These are phyloP conservation scores for Saccharum hybrid DNA, from an alignment of 202 grass and related monocot genomes.

Conservation along the genomic window DNA sequence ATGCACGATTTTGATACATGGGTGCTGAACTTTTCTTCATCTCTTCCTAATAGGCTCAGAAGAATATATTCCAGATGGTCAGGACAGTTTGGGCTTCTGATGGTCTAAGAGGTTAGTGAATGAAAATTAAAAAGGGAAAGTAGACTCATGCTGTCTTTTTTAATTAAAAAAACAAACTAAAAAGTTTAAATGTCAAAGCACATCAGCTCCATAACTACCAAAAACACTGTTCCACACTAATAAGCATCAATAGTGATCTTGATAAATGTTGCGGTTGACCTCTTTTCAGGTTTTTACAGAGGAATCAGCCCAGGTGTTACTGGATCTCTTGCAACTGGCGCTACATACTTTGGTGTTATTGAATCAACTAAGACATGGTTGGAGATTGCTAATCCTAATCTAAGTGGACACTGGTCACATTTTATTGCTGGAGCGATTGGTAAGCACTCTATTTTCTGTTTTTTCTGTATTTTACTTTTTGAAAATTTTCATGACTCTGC, in stretches of 20 bases:
- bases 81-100: constrained; percentile 77
- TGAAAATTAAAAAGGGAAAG: neutral
- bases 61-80: constrained; percentile 93
- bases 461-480: constrained; percentile 6
- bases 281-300: constrained; percentile 86
- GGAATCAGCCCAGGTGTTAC: constrained; percentile 85
- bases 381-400: constrained; percentile 79
- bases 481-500: neutral
- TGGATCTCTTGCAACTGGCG: constrained; percentile 89
- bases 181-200: neutral
- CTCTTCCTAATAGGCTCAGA: constrained; percentile 70
- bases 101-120: constrained; percentile 77
- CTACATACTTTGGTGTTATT: constrained; percentile 98
- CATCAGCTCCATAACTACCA: neutral
- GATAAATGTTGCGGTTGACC: constrained; percentile 20
- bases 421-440: constrained; percentile 93
- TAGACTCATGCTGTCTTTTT: neutral
- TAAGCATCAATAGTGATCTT: constrained; percentile 15
- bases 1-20: constrained; percentile 35
- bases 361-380: constrained; percentile 93
- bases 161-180: neutral
- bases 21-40: constrained; percentile 31
- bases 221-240: constrained; percentile 2
- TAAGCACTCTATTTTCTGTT: constrained; percentile 42
- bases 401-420: constrained; percentile 87